Base-by-base conservation (phyloP, 768 basidiomycete species). In the Imleria badia region DNA sequence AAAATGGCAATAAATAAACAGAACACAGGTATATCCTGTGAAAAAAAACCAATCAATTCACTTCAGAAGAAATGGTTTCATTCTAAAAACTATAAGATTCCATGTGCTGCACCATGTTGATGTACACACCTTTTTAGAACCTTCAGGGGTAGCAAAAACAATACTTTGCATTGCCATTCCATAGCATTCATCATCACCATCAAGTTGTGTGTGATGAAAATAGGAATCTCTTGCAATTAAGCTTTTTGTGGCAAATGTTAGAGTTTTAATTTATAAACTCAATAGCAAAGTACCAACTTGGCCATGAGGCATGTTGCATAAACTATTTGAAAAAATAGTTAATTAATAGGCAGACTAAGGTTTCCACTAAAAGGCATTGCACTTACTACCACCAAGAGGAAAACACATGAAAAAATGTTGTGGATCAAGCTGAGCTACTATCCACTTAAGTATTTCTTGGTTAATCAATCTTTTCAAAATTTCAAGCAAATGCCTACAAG, bases 221-320 rank as follows among this genome's bases (percentile, higher is more conserved):
- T 68, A 72, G 17, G 70, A 72, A 22, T 61, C 59, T 29, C 63
- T 70, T 39, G 68, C 63, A 55, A 69, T 54, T 4, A 67, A 53
- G 33, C 70, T 69, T 44, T 15, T 36, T 5, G 17, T 20, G 5
- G 0, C 15, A 35, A 1, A 42, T 38, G 12, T 67, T 42, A 59
- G 36, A 22, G 6, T 15, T 5, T 6, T 23, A 9, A 34, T 20
- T 22, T 1, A 26, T 22, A 22, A 19, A 38, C 6, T n/a, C n/a
- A 15, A 31, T 23, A 34, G 5, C 2, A 34, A 26, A 15, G 3
- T 6, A 52, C 68, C 48, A 13, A 70, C 68, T 70, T 69, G 19
- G 68, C 51, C 59, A 69, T 69, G 2, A 69, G 50, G 33, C 70
- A 69, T 40, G 22, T 20, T 29, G 65, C 63, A 58, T 69, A 69